Evolutionary conservation across 2,329 filamentous ascomycete genomes (phyloP).

Genomic region (Cladosporium sp.): DNA sequence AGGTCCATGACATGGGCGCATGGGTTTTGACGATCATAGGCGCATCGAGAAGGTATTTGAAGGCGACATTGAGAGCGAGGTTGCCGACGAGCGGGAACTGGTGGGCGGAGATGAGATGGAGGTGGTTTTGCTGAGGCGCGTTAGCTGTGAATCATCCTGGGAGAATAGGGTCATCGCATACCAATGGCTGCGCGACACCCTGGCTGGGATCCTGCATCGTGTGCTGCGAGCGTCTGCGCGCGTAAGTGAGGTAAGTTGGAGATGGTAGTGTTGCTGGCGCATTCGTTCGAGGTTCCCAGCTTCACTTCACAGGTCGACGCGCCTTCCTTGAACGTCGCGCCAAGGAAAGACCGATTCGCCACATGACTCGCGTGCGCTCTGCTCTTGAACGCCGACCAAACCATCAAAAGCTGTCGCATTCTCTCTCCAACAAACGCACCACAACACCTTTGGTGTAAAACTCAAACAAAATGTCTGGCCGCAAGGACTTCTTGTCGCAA

Average conservation of each 20-base stretch:
- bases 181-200: conserved; percentile 43
- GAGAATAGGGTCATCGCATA: conserved; percentile 22
- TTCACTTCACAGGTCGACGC: not conserved
- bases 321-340: not conserved
- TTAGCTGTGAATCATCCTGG: conserved; percentile 10
- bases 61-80: conserved; percentile 70
- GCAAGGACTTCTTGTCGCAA: conserved; percentile 84
- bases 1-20: conserved; percentile 89
- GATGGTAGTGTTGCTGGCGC: not conserved
- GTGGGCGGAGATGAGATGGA: conserved; percentile 82
- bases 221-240: not conserved
- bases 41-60: conserved; percentile 76
- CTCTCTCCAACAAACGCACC: not conserved
- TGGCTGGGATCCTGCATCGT: conserved; percentile 43
- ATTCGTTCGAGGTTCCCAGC: not conserved
- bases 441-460: not conserved
- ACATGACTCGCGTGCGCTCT: conserved; percentile 8
- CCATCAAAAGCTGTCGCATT: not conserved
- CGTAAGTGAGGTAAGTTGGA: not conserved
- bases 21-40: conserved; percentile 80
- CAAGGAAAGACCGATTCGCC: not conserved
- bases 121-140: conserved; percentile 65
- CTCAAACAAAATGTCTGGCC: conserved; percentile 50
- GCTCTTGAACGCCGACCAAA: not conserved
- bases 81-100: conserved; percentile 70